phyloP scores from a whole-genome alignment of 2,329 filamentous ascomycete genomes.

The Penicillium sp. region DNA sequence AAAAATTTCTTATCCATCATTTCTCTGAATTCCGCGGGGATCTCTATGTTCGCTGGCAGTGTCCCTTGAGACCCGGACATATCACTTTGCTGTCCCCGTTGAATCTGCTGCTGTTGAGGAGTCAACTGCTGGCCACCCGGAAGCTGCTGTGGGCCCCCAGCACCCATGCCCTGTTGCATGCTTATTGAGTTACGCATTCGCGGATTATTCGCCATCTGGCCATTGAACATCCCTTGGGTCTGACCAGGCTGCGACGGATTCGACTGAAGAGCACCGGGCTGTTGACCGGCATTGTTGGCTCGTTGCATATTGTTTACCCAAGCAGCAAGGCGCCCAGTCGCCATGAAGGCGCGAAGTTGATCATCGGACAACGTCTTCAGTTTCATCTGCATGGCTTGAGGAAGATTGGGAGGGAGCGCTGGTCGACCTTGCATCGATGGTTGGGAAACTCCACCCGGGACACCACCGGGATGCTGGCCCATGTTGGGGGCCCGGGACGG shows the following conservation, averaged over 20 bases:
- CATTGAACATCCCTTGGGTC: conserved; percentile 34
- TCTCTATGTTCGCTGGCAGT: conserved; percentile 40
- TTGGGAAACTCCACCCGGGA: conserved; percentile 32
- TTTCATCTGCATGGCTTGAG: conserved; percentile 40
- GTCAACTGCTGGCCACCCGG: conserved; percentile 35
- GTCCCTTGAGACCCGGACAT: conserved; percentile 37
- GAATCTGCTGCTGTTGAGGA: conserved; percentile 36
- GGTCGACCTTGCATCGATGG: conserved; percentile 38
- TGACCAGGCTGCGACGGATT: conserved; percentile 38
- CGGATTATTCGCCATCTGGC: conserved; percentile 38
- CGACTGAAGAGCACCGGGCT: conserved; percentile 35
- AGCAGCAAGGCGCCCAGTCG: conserved; percentile 39
- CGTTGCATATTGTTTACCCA: conserved; percentile 38
- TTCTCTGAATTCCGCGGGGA: conserved; percentile 46
- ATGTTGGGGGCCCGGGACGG: conserved; percentile 39
- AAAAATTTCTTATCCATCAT: conserved; percentile 49
- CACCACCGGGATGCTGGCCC: conserved; percentile 34
- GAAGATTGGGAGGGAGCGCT: conserved; percentile 40
- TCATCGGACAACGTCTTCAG: conserved; percentile 41
- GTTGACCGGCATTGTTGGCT: conserved; percentile 33
- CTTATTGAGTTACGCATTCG: conserved; percentile 41
- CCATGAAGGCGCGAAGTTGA: conserved; percentile 37
- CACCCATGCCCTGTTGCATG: conserved; percentile 38
- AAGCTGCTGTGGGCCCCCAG: conserved; percentile 35
- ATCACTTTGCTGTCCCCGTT: conserved; percentile 37